Percentiles rank a stretch among this genome's conserved stretches.
These are phyloP conservation scores for Alternaria consortialis DNA, from an alignment of 2,329 filamentous ascomycete species.

Conservation along the genomic window DNA sequence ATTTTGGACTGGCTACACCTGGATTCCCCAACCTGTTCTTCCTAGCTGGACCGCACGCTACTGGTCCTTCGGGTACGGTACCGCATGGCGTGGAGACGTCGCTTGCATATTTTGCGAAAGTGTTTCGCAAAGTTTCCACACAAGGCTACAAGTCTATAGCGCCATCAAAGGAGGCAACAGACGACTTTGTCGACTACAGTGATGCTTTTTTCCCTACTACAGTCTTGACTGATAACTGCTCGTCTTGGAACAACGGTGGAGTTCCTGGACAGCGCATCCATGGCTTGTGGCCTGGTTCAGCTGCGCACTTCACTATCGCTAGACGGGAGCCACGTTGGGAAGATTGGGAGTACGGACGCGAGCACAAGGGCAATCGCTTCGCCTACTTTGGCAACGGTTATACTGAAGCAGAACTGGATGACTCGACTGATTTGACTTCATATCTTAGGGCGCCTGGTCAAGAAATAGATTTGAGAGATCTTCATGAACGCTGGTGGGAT, in stretches of 20 bases:
- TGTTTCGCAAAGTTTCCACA: constrained; percentile 71
- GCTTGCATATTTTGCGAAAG: constrained; percentile 70
- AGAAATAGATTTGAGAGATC: constrained; percentile 66
- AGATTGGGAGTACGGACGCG: constrained; percentile 65
- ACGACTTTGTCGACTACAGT: constrained; percentile 70
- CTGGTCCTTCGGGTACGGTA: constrained; percentile 67
- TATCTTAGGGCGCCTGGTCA: constrained; percentile 66
- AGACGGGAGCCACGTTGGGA: constrained; percentile 67
- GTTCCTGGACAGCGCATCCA: constrained; percentile 69
- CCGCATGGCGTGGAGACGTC: constrained; percentile 74
- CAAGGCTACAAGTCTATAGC: constrained; percentile 72
- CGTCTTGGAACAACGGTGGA: constrained; percentile 75
- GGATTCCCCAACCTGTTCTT: constrained; percentile 75
- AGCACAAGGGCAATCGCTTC: constrained; percentile 61
- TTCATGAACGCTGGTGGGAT: constrained; percentile 73
- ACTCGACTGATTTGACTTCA: constrained; percentile 67
- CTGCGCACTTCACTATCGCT: constrained; percentile 67
- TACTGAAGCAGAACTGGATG: constrained; percentile 66
- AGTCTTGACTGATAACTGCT: constrained; percentile 69
- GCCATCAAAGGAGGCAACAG: constrained; percentile 66
- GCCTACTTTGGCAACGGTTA: constrained; percentile 74
- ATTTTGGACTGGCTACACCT: constrained; percentile 70
- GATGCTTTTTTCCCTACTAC: constrained; percentile 61
- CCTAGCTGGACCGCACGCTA: constrained; percentile 60
- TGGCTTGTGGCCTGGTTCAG: constrained; percentile 75